Conservation (phyloP, 2,329 filamentous ascomycete species). For the Uncinocarpus reesii region DNA sequence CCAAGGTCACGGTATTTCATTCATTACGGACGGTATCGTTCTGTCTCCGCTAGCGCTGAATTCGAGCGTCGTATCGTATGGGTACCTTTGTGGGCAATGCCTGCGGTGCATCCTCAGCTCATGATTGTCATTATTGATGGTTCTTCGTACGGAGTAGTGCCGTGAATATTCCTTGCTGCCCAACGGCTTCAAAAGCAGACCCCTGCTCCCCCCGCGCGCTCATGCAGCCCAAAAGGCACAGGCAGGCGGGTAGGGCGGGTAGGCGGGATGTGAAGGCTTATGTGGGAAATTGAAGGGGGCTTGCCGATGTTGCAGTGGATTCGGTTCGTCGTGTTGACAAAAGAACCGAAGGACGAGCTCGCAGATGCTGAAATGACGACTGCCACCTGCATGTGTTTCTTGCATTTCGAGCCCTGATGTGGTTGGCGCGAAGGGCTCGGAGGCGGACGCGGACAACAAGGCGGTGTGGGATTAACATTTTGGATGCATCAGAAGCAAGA, state of each 20-base stretch:
- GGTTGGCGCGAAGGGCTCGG: conserved; percentile 1
- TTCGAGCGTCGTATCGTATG: neutral
- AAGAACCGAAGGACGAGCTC: neutral
- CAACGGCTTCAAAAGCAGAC: conserved; percentile 1
- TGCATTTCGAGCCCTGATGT: neutral
- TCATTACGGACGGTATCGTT: conserved; percentile 1
- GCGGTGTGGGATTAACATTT: conserved; percentile 8
- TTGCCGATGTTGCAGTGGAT: conserved; percentile 5
- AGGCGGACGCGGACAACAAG: neutral
- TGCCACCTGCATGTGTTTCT: conserved; percentile 5
- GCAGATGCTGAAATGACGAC: conserved; percentile 1
- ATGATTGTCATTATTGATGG: neutral
- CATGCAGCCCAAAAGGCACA: neutral
- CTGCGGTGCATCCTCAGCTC: neutral
- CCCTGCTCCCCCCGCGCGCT: neutral
- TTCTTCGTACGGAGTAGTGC: neutral
- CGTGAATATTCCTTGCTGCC: conserved; percentile 6
- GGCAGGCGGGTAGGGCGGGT: conserved; percentile 1
- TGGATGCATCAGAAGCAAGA: conserved; percentile 2
- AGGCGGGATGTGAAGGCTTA: conserved; percentile 9
- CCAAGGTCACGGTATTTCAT: conserved; percentile 7
- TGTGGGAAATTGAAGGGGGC: neutral
- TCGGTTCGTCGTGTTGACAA: neutral
- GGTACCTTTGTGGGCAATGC: neutral
- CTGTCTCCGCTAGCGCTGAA: neutral